These are phyloP conservation scores for Pythium volutum DNA, from an alignment of 352 stramenopile species.

Conservation along the genomic window DNA sequence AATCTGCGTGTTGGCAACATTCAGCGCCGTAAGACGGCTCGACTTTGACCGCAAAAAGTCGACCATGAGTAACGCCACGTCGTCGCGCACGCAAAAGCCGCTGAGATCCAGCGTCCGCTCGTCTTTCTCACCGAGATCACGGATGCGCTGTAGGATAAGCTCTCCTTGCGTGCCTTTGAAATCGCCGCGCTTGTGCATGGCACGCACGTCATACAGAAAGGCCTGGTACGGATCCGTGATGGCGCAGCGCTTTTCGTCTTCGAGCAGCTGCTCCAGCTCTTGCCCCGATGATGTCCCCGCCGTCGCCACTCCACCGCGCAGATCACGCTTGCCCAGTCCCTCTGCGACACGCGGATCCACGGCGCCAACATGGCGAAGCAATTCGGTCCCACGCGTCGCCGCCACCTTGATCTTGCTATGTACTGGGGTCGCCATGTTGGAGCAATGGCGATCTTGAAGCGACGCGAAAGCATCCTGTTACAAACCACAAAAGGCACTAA, in stretches of 20 bases:
- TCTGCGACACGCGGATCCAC: constrained; percentile 64
- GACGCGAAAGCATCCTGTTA: constrained; percentile 8
- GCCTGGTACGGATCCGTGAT: constrained; percentile 65
- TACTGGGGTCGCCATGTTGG: background rate
- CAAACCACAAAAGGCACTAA: constrained; percentile 9
- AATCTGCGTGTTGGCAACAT: constrained; percentile 50
- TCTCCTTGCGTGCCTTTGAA: constrained; percentile 65
- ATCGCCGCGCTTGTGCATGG: constrained; percentile 55
- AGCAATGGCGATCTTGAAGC: constrained; percentile 35
- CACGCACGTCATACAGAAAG: constrained; percentile 65
- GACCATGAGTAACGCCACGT: constrained; percentile 53
- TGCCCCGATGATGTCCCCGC: constrained; percentile 8
- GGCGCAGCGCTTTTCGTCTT: constrained; percentile 54
- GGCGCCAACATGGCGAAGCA: constrained; percentile 41
- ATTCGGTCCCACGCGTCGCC: constrained; percentile 39
- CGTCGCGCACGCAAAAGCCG: constrained; percentile 51
- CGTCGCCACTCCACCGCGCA: background rate
- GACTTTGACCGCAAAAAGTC: constrained; percentile 51
- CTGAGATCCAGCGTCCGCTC: constrained; percentile 49
- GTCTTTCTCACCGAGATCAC: constrained; percentile 33
- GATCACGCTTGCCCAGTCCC: constrained; percentile 37
- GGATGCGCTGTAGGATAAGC: constrained; percentile 48
- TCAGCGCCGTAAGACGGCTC: constrained; percentile 44
- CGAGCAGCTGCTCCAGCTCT: constrained; percentile 49
- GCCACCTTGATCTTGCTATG: constrained; percentile 33